Percentiles rank a stretch among this genome's conserved stretches.
Conservation (phyloP, 1,284 basidiomycete species). For the Prillingera fragicola region DNA sequence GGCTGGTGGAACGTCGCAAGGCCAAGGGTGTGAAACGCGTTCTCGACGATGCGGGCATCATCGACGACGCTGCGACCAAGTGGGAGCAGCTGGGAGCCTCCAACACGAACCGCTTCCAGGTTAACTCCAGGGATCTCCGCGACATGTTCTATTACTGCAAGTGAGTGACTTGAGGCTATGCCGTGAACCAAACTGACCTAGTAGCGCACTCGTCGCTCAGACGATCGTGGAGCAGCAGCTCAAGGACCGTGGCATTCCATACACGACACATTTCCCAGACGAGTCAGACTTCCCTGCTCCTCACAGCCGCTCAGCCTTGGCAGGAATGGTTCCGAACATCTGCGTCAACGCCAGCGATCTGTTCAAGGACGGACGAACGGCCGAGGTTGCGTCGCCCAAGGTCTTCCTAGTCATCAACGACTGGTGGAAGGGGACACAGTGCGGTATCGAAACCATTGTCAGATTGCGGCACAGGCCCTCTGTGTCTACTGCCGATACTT, state of each 20-base stretch:
- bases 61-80: background rate
- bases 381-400: constrained; percentile 84
- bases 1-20: constrained; percentile 21
- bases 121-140: constrained; percentile 35
- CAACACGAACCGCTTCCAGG: constrained; percentile 25
- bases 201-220: constrained; percentile 81
- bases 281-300: constrained; percentile 14
- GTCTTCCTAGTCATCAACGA: constrained; percentile 79
- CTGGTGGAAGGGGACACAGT: constrained; percentile 78
- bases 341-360: constrained; percentile 76
- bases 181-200: background rate
- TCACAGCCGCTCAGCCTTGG: constrained; percentile 29
- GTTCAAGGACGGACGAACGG: constrained; percentile 69
- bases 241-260: constrained; percentile 71
- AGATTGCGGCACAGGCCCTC: constrained; percentile 82
- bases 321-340: constrained; percentile 65
- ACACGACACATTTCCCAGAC: constrained; percentile 62
- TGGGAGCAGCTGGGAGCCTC: background rate
- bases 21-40: constrained; percentile 9
- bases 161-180: constrained; percentile 25
- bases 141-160: constrained; percentile 41
- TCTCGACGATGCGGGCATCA: constrained; percentile 4
- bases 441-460: constrained; percentile 47
- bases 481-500: constrained; percentile 52
- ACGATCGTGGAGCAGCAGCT: constrained; percentile 82